Evolutionary conservation across 768 basidiomycete species (phyloP), one percentile per base, ranked within the genome.

Genomic region (Pleurotus ostreatus): DNA sequence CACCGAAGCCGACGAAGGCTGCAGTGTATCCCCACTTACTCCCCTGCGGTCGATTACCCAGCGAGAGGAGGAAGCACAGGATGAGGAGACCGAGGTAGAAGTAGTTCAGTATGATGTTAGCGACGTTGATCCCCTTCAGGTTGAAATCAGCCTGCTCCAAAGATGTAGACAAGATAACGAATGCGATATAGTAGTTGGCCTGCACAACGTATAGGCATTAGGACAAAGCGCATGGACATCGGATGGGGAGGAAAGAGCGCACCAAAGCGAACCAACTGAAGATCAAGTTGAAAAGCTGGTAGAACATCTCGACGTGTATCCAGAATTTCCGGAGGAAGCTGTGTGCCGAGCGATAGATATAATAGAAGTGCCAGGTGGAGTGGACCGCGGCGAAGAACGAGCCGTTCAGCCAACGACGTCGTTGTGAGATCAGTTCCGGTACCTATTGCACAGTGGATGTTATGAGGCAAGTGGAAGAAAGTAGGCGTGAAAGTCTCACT

Each of bases 331-430:
- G 79, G 39, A 86, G 26, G 66, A 94, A 81, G 0, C 80, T 71
- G 68, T 96, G 94, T 16, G 90, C 87, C 7, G 89, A 92, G 22
- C 96, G 85, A 69, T 98, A 98, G 40, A 99, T 83, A 67, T 98
- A 98, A 61, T 91, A 86, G 71, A 99, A 98, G 68, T 98, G 92
- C 61, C 94, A 78, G 3, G 85, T 89, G 56, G 88, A 86, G 73
- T 98, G 94, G 13, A 98, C 85, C 0, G 90, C 92, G 8, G 95
- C 97, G 70, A 99, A 99, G 84, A 99, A 98, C 3, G 93, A 95
- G 12, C 96, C 94, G 69, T 98, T 98, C 23, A 99, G 80, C 96
- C 96, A 98, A 40, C 95, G 87, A 38, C 96, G 82, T 49, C 96
- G 88, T 67, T 98, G 96, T 0, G 92, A 92, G 63, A 99, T 93